Conservation (phyloP, 371 early-diverging fungal genomes). For the Blakeslea trispora region DNA sequence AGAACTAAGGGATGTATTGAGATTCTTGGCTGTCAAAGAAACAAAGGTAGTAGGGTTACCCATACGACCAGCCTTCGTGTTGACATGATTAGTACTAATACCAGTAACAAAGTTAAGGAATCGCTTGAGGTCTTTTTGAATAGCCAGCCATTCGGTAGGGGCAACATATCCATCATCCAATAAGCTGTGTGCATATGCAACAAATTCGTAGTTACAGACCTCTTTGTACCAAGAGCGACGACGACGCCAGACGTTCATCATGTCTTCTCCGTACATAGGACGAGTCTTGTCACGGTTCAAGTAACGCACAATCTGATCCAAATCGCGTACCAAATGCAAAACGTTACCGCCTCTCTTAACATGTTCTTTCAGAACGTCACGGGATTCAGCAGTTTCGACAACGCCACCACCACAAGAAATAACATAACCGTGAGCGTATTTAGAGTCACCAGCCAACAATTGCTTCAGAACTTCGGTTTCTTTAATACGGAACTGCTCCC, state of each 20-base stretch:
- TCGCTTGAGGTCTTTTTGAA: conserved; percentile 69
- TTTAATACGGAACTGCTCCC: conserved; percentile 87
- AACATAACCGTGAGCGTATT: conserved; percentile 57
- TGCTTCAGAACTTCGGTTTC: conserved; percentile 69
- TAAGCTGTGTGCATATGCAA: conserved; percentile 49
- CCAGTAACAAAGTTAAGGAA: conserved; percentile 69
- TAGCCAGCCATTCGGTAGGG: conserved; percentile 61
- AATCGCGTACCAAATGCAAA: conserved; percentile 81
- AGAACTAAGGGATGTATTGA: conserved; percentile 51
- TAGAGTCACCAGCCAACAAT: conserved; percentile 38
- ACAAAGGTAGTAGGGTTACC: conserved; percentile 78
- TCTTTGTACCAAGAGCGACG: conserved; percentile 79
- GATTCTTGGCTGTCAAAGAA: conserved; percentile 81
- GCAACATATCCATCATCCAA: conserved; percentile 45
- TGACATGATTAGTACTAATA: conserved; percentile 47
- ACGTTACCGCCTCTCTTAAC: conserved; percentile 64
- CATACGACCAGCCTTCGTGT: conserved; percentile 28
- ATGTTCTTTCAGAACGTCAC: conserved; percentile 64
- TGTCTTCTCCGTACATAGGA: conserved; percentile 85
- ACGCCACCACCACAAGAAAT: conserved; percentile 96
- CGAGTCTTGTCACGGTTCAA: conserved; percentile 79
- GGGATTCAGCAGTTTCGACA: conserved; percentile 80
- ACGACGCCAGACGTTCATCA: conserved; percentile 78
- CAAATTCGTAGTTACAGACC: conserved; percentile 82
- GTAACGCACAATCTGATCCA: conserved; percentile 78